Percentiles rank a stretch among this genome's conserved stretches.
These are phyloP conservation scores for Xanthoconium separans DNA, from an alignment of 1,284 basidiomycete species.

Conservation along the genomic window DNA sequence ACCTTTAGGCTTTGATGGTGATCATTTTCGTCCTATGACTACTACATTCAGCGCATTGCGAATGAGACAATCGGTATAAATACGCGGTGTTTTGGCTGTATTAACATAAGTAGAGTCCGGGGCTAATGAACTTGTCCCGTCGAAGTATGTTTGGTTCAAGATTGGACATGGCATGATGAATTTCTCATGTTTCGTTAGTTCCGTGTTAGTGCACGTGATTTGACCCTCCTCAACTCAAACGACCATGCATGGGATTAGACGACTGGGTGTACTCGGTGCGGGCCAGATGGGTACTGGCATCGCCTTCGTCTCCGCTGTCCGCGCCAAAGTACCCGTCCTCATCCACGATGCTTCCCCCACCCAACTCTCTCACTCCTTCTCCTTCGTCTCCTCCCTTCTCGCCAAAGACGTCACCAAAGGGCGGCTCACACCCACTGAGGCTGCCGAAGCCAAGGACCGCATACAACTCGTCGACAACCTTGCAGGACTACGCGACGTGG, in stretches of 20 bases:
- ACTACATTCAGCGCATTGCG: too few relatives aligned
- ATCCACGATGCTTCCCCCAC: slow-evolving; percentile 67
- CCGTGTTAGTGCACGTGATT: slow-evolving; percentile 8
- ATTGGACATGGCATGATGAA: too few relatives aligned
- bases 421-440: slow-evolving; percentile 71
- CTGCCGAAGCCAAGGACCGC: slow-evolving; percentile 70
- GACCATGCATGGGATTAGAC: slow-evolving; percentile 64
- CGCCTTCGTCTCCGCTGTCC: slow-evolving; percentile 79
- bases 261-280: slow-evolving; percentile 73
- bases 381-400: slow-evolving; percentile 78
- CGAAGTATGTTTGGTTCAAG: too few relatives aligned
- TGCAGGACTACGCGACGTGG: slow-evolving; percentile 67
- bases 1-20: too few relatives aligned
- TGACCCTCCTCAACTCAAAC: background rate
- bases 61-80: too few relatives aligned
- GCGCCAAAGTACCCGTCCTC: slow-evolving; percentile 75
- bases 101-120: too few relatives aligned
- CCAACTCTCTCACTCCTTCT: slow-evolving; percentile 70
- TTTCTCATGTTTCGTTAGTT: too few relatives aligned
- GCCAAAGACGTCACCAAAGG: slow-evolving; percentile 87
- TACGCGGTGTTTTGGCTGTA: too few relatives aligned
- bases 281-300: slow-evolving; percentile 91
- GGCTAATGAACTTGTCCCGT: too few relatives aligned
- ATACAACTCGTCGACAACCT: slow-evolving; percentile 59
- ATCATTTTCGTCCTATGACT: too few relatives aligned